phyloP scores from a whole-genome alignment of 2,329 filamentous ascomycete species.

The Fusarium chlamydosporum region DNA sequence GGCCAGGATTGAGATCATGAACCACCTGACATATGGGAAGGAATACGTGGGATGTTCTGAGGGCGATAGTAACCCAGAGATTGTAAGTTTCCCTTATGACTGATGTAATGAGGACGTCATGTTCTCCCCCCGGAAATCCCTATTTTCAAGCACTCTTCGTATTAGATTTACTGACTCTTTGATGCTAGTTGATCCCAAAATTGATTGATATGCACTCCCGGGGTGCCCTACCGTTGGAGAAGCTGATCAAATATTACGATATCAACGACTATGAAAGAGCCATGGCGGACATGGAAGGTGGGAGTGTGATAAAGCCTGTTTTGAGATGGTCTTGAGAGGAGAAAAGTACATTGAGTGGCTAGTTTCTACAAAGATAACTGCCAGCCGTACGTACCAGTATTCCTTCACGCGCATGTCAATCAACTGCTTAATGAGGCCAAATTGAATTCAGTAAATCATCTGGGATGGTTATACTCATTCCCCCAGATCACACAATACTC shows the following conservation, averaged over 20 bases:
- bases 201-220: constrained; percentile 18
- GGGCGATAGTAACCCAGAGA: constrained; percentile 23
- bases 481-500: too few species aligned
- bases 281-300: constrained; percentile 12
- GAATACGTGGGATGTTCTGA: constrained; percentile 35
- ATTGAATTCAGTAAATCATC: too few species aligned
- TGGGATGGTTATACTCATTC: too few species aligned
- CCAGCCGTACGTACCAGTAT: too few species aligned
- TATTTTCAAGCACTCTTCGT: too few species aligned
- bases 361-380: too few species aligned
- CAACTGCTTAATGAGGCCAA: too few species aligned
- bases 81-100: not conserved
- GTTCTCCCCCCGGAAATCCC: too few species aligned
- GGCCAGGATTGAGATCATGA: constrained; percentile 29
- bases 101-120: not conserved
- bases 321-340: not conserved
- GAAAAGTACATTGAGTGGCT: not conserved
- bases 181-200: constrained; percentile 13
- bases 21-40: constrained; percentile 21
- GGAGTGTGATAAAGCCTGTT: constrained; percentile 1
- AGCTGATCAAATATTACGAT: constrained; percentile 9
- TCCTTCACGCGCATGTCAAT: too few species aligned
- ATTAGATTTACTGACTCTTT: not conserved
- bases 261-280: constrained; percentile 9
- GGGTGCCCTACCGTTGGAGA: constrained; percentile 8